phyloP scores from a whole-genome alignment of 148 eudicot genomes.

The Rhododendron kiyosumense region DNA sequence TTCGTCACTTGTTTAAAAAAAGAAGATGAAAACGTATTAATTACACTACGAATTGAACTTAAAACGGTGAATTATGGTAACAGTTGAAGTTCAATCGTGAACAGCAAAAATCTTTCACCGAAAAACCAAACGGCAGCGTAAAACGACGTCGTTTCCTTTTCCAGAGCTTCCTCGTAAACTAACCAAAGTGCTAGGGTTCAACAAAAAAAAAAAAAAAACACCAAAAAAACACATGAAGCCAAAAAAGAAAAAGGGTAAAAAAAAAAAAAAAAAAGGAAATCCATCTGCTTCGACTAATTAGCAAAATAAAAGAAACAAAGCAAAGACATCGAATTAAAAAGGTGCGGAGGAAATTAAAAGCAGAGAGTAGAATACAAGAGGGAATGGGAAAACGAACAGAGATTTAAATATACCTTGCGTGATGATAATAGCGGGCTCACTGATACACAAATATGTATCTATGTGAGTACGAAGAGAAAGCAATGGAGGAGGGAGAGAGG shows the following conservation, averaged over 20 bases:
- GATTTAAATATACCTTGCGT: conserved; percentile 9
- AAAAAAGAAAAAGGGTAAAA: background rate
- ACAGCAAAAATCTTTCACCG: background rate
- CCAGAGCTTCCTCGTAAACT: background rate
- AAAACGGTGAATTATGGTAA: background rate
- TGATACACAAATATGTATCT: no score
- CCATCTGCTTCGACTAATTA: background rate
- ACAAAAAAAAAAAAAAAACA: background rate
- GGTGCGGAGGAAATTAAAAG: background rate
- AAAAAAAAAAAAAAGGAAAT: background rate
- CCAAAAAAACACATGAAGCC: background rate
- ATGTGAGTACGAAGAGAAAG: background rate
- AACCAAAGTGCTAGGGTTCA: conserved; percentile 14
- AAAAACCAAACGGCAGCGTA: background rate
- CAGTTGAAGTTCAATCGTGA: background rate
- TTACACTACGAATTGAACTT: background rate
- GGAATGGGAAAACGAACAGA: background rate
- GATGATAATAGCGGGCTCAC: background rate
- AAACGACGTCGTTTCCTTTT: background rate
- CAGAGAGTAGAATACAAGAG: background rate
- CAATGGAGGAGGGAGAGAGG: conserved; percentile 1
- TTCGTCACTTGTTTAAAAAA: background rate
- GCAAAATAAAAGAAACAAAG: background rate
- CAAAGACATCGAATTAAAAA: background rate
- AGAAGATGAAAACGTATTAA: background rate